Base-by-base conservation (phyloP, 192 early-diverging fungal genomes). In the Anaeromyces robustus region DNA sequence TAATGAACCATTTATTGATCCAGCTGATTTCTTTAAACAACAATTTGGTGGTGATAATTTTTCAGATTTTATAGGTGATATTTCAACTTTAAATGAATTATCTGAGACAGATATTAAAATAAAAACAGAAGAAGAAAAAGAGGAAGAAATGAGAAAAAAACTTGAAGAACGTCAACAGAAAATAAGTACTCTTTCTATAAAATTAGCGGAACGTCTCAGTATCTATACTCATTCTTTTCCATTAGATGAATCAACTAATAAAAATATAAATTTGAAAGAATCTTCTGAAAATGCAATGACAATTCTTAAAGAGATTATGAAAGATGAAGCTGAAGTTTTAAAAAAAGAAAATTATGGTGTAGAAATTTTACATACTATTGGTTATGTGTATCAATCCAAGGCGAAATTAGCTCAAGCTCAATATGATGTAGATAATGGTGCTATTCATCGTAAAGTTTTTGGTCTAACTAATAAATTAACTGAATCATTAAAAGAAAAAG, bases 21-120 rank as follows among this genome's bases (percentile, higher is more conserved):
- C 97, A 22, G 91, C 93, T 78, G 94, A 94, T 78, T 98, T 99
- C 88, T 99, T 99, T 86, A 93, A 89, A 82, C 92, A 95, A 87
- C 93, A 95, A n/a, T n/a, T n/a, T 79, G 97, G 96, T 78, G 96
- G 96, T 34, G 97, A 97, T 83, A 92, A 93, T 79, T 99, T 99
- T 89, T 90, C 93, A 28, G 93, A 94, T 85, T 93, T 98, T 84
- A 97, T 99, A 86, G 97, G 97, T 41, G 97, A 98, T 83, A 95
- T 98, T 80, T 95, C 94, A n/a, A 96, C 98, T 82, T 95, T 95
- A 34, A 87, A 91, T n/a, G n/a, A n/a, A n/a, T n/a, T n/a, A n/a
- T n/a, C n/a, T n/a, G n/a, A n/a, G n/a, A n/a, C n/a, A 78, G 96
- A 98, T 81, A 95, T 99, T 86, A 91, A 91, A 79, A 93, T 95